Evolutionary conservation across 371 early-diverging fungal species (phyloP).

Genomic region (Sporodiniella umbellata): DNA sequence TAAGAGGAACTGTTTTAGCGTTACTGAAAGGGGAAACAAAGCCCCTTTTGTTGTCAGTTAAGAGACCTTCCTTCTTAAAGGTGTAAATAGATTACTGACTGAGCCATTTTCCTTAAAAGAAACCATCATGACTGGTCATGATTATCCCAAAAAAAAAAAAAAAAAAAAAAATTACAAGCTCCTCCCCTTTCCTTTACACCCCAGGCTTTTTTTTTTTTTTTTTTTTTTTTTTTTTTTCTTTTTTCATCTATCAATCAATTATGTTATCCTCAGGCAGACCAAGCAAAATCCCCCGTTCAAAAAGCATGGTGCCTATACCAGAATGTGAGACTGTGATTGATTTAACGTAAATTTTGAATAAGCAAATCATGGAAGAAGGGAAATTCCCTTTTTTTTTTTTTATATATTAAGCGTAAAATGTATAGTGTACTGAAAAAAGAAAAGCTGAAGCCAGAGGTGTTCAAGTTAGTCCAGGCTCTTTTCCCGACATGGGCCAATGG

Average conservation of each 20-base stretch:
- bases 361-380: too few relatives aligned
- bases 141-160: too few relatives aligned
- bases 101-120: too few relatives aligned
- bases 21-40: too few relatives aligned
- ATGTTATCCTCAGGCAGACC: not conserved
- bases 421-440: constrained; percentile 22
- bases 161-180: too few relatives aligned
- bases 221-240: not conserved
- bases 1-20: too few relatives aligned
- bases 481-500: constrained; percentile 48
- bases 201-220: not conserved
- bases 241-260: not conserved
- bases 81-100: too few relatives aligned
- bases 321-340: constrained; percentile 24
- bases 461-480: constrained; percentile 17
- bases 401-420: not conserved
- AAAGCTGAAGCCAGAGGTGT: constrained; percentile 11
- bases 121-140: too few relatives aligned
- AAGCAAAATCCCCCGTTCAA: not conserved
- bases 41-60: too few relatives aligned
- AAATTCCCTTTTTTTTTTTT: not conserved
- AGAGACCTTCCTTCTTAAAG: too few relatives aligned
- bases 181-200: not conserved
- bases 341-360: constrained; percentile 8
- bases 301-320: constrained; percentile 11